phyloP scores from a whole-genome alignment of 2,329 filamentous ascomycete genomes.

The Orbilia ellipsospora region DNA sequence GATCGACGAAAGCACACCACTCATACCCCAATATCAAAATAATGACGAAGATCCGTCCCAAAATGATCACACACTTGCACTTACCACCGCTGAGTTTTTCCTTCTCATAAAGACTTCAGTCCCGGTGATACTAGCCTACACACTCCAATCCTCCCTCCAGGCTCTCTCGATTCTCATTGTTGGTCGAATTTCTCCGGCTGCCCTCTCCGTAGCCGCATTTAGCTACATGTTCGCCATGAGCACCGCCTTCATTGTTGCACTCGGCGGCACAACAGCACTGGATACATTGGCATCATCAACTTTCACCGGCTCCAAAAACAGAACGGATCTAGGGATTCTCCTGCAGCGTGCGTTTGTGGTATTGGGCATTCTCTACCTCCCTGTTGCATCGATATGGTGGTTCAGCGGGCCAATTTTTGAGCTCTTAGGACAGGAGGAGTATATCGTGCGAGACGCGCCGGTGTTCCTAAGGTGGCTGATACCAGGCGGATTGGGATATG shows the following conservation, averaged over 20 bases:
- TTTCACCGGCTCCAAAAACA: conserved; percentile 83
- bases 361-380: conserved; percentile 75
- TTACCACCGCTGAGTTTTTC: conserved; percentile 69
- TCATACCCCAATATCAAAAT: neutral
- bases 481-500: conserved; percentile 84
- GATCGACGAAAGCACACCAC: conserved; percentile 2
- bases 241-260: conserved; percentile 84
- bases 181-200: conserved; percentile 80
- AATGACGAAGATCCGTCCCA: neutral
- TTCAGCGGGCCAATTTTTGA: conserved; percentile 79
- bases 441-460: conserved; percentile 78
- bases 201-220: conserved; percentile 83
- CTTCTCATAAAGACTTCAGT: conserved; percentile 75
- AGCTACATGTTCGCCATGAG: conserved; percentile 95
- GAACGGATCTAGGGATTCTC: conserved; percentile 80
- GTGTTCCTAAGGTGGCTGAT: conserved; percentile 78
- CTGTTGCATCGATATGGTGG: conserved; percentile 78
- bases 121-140: conserved; percentile 85
- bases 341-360: conserved; percentile 81
- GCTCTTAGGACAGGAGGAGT: conserved; percentile 79
- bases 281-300: conserved; percentile 85
- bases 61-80: neutral
- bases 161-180: conserved; percentile 84
- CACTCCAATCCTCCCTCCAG: conserved; percentile 85
- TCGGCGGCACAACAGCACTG: conserved; percentile 85